These are phyloP conservation scores for Fusarium begoniae DNA, from an alignment of 2,329 filamentous ascomycete species.

Conservation along the genomic window DNA sequence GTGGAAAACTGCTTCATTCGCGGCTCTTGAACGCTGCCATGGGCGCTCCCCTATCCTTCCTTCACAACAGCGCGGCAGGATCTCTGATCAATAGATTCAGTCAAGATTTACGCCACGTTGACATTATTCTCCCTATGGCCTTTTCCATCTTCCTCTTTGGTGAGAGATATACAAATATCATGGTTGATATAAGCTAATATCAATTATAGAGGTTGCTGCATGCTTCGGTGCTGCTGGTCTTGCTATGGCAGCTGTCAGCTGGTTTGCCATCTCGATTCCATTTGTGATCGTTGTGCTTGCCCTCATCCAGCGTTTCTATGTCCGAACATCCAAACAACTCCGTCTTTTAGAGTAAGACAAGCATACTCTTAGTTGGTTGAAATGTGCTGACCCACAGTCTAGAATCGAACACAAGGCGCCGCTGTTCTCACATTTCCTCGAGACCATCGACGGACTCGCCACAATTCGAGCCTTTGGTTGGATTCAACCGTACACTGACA, in stretches of 20 bases:
- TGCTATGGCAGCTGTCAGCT: constrained; percentile 55
- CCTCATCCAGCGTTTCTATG: constrained; percentile 60
- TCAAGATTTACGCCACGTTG: constrained; percentile 54
- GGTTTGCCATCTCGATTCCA: constrained; percentile 57
- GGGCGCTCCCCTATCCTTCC: constrained; percentile 41
- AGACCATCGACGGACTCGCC: constrained; percentile 44
- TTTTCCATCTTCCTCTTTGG: constrained; percentile 42
- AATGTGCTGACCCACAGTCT: background rate
- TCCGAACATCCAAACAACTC: constrained; percentile 64
- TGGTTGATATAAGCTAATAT: background rate
- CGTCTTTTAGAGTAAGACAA: constrained; percentile 56
- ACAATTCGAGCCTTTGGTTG: constrained; percentile 53
- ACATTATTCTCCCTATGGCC: constrained; percentile 49
- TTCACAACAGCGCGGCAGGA: constrained; percentile 42
- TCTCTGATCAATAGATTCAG: constrained; percentile 50
- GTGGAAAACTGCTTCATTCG: constrained; percentile 39
- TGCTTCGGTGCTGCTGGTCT: constrained; percentile 56
- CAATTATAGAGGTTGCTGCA: constrained; percentile 38
- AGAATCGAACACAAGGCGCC: constrained; percentile 48
- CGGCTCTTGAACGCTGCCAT: constrained; percentile 40
- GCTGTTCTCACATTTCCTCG: constrained; percentile 47
- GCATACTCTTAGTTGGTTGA: background rate
- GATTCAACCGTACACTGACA: constrained; percentile 50
- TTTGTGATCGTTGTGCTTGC: constrained; percentile 53
- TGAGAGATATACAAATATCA: background rate